Evolutionary conservation across 495 filamentous ascomycete species (phyloP).

Genomic region (Xylaria curta): DNA sequence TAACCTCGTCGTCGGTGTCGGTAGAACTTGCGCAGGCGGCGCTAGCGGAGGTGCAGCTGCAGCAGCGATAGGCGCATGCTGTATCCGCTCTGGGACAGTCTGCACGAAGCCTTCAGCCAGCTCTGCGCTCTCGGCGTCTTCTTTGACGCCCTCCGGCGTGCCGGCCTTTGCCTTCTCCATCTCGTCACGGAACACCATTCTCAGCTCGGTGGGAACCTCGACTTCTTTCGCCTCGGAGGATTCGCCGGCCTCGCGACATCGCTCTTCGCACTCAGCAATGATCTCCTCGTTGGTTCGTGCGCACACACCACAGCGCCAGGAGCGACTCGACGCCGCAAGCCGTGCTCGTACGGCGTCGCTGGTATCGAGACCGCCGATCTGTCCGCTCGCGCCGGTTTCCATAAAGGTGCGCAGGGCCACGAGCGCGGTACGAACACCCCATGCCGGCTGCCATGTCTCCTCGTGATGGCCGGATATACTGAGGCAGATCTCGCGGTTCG

Average conservation of each 20-base stretch:
- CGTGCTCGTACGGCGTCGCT: constrained; percentile 64
- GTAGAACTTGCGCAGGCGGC: constrained; percentile 38
- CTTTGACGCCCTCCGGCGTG: constrained; percentile 23
- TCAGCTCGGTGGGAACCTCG: constrained; percentile 62
- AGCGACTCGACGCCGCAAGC: constrained; percentile 66
- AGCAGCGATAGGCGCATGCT: constrained; percentile 25
- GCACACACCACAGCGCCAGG: constrained; percentile 72
- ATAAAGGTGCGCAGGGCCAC: constrained; percentile 75
- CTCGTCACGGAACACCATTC: constrained; percentile 63
- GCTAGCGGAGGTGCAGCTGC: constrained; percentile 23
- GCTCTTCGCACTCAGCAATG: constrained; percentile 68
- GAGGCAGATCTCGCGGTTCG: constrained; percentile 96
- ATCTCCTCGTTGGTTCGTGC: constrained; percentile 73
- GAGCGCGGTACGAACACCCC: constrained; percentile 85
- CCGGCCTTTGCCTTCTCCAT: constrained; percentile 44
- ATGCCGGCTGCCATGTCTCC: constrained; percentile 97
- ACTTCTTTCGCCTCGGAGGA: constrained; percentile 52
- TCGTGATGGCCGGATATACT: constrained; percentile 94
- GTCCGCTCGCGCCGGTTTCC: constrained; percentile 75
- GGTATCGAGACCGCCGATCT: constrained; percentile 88
- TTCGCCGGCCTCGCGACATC: constrained; percentile 56
- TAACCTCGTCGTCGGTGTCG: constrained; percentile 48
- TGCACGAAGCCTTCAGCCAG: constrained; percentile 58
- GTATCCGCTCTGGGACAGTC: constrained; percentile 39
- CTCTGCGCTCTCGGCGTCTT: constrained; percentile 48